Base-by-base conservation (phyloP, 2,329 filamentous ascomycete genomes). In the Cercospora zeae-maydis region DNA sequence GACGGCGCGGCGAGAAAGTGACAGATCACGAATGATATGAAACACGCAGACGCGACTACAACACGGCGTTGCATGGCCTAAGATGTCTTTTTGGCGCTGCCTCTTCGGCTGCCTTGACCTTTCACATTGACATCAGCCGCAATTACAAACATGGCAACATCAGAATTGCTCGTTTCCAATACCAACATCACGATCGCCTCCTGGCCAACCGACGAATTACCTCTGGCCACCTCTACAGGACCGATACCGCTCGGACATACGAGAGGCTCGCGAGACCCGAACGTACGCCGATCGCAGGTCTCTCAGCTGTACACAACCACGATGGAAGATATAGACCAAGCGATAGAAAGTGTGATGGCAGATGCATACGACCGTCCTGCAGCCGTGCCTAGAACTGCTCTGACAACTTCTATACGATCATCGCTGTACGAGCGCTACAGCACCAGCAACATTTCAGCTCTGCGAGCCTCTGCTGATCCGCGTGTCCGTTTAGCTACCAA, bases 11-110 rank as follows among this genome's bases (percentile, higher is more conserved):
- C 53, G 34, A 39, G 14, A 56, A 56, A 45, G 39, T 56, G 31
- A 56, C 30, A 39, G 16, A 37, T 39, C 53, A 58, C 36, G 36
- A 58, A 58, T 30, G 37, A 45, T 47, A 45, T 58, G 55, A 58
- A 58, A 58, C 55, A 47, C 36, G 19, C 10, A 24, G 39, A 58
- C 37, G 55, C 55, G 55, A 58, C 55, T 37, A 58, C 24, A 5
- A 58, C 55, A 58, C 55, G 55, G 36, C 33, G 10, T 8, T 58
- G 55, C 36, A 45, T 47, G 16, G 16, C 36, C 14, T 24, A 16
- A 14, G 4, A 34, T n/a, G 4, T 16, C 19, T 13, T 10, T 21
- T 24, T 13, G 19, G 24, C 47, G 27, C 39, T 45, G 39, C 39
- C 9, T 45, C 16, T 45, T 16, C 5, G 39, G 21, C 11, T 21